A percentile compares a stretch with the other conserved stretches of the same genome.
These are phyloP conservation scores for Blastobotrys illinoisensis DNA, from an alignment of 1,139 yeast genomes.

Conservation along the genomic window DNA sequence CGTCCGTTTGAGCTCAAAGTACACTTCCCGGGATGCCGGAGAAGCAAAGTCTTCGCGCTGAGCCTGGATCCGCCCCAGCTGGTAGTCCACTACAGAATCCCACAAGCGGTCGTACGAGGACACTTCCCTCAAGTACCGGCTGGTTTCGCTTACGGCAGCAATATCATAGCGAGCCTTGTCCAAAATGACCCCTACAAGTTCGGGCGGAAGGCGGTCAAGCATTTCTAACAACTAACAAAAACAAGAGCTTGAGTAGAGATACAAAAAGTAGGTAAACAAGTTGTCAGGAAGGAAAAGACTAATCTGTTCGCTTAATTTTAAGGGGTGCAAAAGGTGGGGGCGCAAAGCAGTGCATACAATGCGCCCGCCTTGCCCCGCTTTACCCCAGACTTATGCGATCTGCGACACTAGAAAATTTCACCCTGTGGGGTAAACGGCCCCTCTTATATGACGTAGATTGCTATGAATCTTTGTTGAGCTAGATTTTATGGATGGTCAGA, in stretches of 20 bases:
- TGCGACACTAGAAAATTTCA: not conserved
- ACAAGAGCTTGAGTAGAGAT: not conserved
- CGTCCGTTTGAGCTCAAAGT: not conserved
- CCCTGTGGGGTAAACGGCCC: not conserved
- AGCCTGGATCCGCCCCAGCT: constrained; percentile 3
- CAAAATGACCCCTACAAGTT: not conserved
- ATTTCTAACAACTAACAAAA: not conserved
- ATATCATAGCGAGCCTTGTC: not conserved
- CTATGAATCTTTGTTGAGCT: not conserved
- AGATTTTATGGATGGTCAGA: too few relatives aligned
- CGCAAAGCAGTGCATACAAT: not conserved
- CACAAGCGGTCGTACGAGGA: constrained; percentile 4
- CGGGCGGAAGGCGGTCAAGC: not conserved
- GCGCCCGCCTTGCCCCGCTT: not conserved
- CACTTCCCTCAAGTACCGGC: constrained; percentile 1
- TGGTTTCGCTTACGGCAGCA: not conserved
- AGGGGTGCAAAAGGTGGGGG: not conserved
- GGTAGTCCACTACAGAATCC: not conserved
- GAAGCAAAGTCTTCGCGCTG: not conserved
- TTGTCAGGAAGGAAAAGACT: not conserved
- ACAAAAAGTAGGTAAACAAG: not conserved
- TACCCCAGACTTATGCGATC: not conserved
- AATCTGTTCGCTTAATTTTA: not conserved
- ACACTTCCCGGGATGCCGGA: not conserved
- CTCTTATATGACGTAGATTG: not conserved